Conservation (phyloP, 306 rosid species). For the Macrotyloma uniflorum region DNA sequence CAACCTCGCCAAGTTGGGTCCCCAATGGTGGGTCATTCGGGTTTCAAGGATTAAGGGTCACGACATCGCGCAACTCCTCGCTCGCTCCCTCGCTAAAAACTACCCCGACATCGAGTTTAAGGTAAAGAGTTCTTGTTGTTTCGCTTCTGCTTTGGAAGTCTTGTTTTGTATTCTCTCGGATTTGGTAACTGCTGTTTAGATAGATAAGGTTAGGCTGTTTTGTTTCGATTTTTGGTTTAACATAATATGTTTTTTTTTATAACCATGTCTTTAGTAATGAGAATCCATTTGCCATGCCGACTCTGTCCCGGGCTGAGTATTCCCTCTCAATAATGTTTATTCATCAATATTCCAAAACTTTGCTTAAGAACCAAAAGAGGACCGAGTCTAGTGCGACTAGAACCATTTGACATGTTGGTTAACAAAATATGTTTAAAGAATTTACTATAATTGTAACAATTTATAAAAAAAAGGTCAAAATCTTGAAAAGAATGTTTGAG, state of each 20-base stretch:
- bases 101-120: constrained; percentile 68
- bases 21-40: constrained; percentile 82
- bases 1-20: constrained; percentile 67
- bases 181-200: neutral
- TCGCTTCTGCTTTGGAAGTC: neutral
- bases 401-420: too few species aligned
- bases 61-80: constrained; percentile 62
- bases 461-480: neutral
- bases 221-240: neutral
- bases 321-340: too few species aligned
- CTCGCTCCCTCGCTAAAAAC: constrained; percentile 65
- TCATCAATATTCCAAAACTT: too few species aligned
- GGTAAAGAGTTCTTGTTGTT: constrained; percentile 49
- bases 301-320: too few species aligned
- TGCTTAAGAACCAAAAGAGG: too few species aligned
- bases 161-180: neutral
- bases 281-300: too few species aligned
- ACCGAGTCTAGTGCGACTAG: too few species aligned
- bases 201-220: constrained; percentile 1
- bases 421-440: neutral
- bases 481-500: neutral
- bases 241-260: too few species aligned
- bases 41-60: constrained; percentile 62
- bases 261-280: too few species aligned
- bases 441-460: neutral